Percentiles rank a stretch among this genome's conserved stretches.
Conservation (phyloP, 1,139 yeast genomes). For the Scheffersomyces stambukii region DNA sequence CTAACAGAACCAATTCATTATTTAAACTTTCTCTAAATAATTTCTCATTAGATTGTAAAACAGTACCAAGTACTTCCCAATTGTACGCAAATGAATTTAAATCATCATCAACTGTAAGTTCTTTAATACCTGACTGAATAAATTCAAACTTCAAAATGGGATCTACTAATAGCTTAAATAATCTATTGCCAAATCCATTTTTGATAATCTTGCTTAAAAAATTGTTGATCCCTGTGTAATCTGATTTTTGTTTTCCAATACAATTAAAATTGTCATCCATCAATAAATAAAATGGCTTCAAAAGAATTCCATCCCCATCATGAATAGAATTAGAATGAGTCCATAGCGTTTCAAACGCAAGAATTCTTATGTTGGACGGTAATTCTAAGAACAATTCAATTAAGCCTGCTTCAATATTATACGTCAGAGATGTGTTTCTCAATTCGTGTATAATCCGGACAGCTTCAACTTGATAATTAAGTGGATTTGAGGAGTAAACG, state of each 20-base stretch:
- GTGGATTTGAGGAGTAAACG: slow-evolving; percentile 41
- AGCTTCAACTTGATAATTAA: slow-evolving; percentile 56
- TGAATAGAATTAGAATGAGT: slow-evolving; percentile 44
- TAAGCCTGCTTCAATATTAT: slow-evolving; percentile 59
- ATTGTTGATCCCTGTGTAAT: slow-evolving; percentile 49
- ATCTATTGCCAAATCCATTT: slow-evolving; percentile 54
- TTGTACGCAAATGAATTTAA: slow-evolving; percentile 56
- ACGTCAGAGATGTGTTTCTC: slow-evolving; percentile 29
- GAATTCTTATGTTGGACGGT: slow-evolving; percentile 32
- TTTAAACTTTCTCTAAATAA: slow-evolving; percentile 43
- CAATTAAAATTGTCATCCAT: no score
- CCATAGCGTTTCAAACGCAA: slow-evolving; percentile 58
- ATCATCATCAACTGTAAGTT: slow-evolving; percentile 42
- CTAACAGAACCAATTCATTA: slow-evolving; percentile 54
- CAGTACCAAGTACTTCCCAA: slow-evolving; percentile 45
- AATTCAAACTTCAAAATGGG: slow-evolving; percentile 45
- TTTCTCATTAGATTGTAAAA: slow-evolving; percentile 43
- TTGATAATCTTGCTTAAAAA: slow-evolving; percentile 54
- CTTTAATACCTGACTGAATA: slow-evolving; percentile 15
- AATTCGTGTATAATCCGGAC: slow-evolving; percentile 50
- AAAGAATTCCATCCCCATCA: slow-evolving; percentile 45
- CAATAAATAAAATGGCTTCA: slow-evolving; percentile 64
- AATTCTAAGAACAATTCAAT: slow-evolving; percentile 43
- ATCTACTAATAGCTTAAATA: slow-evolving; percentile 53
- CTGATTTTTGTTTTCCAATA: slow-evolving; percentile 37